Evolutionary conservation across 177 flowering plant genomes (phyloP), one percentile per base, ranked within the genome.

Genomic region (Telopea speciosissima): DNA sequence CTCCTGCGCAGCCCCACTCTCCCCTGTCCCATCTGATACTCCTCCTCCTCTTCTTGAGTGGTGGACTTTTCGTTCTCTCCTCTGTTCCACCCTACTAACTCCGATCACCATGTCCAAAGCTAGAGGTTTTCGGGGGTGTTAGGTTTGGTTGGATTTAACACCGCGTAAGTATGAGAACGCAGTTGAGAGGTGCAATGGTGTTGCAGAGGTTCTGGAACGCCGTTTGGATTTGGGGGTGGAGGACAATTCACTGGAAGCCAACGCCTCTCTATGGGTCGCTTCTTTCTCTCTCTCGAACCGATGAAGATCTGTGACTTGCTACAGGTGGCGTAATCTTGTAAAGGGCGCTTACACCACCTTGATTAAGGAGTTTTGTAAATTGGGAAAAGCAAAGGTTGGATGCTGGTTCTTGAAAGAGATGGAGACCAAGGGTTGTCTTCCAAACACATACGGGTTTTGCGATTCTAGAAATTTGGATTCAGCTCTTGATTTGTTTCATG

Each of bases 281-380:
- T 52, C 58, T 52, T 10, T 52, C 58, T 52, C 58, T 16, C 14
- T 52, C 58, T 52, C 19, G 33, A 25, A 1, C 33, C 4, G 10
- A 22, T 1, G 26, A 13, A 23, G 6, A 62, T 40, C 40, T 45
- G 8, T 28, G 12, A 24, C 21, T 42, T 24, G 10, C 10, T 19
- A 10, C 62, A 91, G 97, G 97, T 88, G 28, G 93, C 96, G 66
- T 75, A 56, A 81, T 80, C 59, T 62, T 90, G 97, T 72, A 82
- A 77, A 67, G 91, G 88, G 59, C 76, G 91, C 68, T 28, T 92
- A 73, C 94, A 88, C 62, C 82, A 82, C 67, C 70, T 91, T 68
- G 84, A 90, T 75, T 86, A 76, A 75, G 93, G 86, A 54, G 93
- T 88, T 80, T 11, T 90, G 1, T 82, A 76, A 70, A 72, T 19